phyloP scores from a whole-genome alignment of 2,329 filamentous ascomycete genomes.

The Amesomyces nigricolor region DNA sequence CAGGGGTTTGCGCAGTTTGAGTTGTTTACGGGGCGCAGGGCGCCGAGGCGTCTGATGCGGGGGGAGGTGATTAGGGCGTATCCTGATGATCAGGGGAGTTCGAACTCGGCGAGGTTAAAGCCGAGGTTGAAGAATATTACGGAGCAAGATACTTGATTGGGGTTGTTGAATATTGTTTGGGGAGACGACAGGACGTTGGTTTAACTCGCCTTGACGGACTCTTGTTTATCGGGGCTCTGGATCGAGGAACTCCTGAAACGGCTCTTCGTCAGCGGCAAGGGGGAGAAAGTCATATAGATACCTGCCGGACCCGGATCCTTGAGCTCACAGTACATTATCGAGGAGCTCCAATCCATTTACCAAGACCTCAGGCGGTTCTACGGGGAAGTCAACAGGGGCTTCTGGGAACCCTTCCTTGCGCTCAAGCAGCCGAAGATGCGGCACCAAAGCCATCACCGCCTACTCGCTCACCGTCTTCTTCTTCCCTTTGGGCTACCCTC shows the following conservation, averaged over 20 bases:
- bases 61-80: conserved; percentile 52
- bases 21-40: conserved; percentile 67
- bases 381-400: conserved; percentile 59
- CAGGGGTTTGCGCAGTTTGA: conserved; percentile 80
- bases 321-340: conserved; percentile 57
- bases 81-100: conserved; percentile 37
- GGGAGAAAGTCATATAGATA: conserved; percentile 52
- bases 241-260: conserved; percentile 64
- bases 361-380: conserved; percentile 61
- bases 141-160: conserved; percentile 36
- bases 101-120: conserved; percentile 37
- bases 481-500: no score
- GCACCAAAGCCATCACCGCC: no score
- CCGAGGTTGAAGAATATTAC: conserved; percentile 37
- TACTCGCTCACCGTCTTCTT: no score
- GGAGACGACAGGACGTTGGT: conserved; percentile 30
- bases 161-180: neutral
- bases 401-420: conserved; percentile 66
- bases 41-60: conserved; percentile 65
- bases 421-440: conserved; percentile 35
- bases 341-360: conserved; percentile 68
- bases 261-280: conserved; percentile 57
- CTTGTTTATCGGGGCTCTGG: conserved; percentile 54
- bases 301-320: conserved; percentile 60
- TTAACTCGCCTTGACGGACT: conserved; percentile 63